phyloP scores from a whole-genome alignment of 208 protist genomes.

The Crithidia brevicula region DNA sequence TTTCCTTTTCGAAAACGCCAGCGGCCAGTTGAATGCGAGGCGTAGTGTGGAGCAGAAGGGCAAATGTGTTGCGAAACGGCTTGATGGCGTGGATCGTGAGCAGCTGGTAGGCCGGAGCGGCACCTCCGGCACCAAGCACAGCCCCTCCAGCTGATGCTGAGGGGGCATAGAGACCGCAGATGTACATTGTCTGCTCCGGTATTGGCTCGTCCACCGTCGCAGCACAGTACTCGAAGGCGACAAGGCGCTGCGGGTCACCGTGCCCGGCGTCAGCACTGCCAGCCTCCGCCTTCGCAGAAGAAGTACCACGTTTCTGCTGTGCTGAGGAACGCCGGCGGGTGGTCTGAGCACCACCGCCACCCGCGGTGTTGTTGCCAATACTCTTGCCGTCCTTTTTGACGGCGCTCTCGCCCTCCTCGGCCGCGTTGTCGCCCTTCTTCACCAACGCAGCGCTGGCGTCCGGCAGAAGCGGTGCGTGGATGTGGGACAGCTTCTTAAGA shows the following conservation, averaged over 20 bases:
- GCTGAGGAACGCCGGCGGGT: background rate
- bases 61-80: slow-evolving; percentile 75
- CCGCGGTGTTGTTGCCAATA: background rate
- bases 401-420: background rate
- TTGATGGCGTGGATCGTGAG: slow-evolving; percentile 67
- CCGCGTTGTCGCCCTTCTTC: background rate
- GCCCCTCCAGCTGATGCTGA: background rate
- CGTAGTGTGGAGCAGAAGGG: slow-evolving; percentile 68
- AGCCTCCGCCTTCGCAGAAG: background rate
- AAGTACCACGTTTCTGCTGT: background rate
- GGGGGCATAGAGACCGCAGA: slow-evolving; percentile 31
- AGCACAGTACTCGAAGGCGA: slow-evolving; percentile 30
- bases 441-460: background rate
- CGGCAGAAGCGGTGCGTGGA: slow-evolving; percentile 12
- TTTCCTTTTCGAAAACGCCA: slow-evolving; percentile 52
- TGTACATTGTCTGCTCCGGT: slow-evolving; percentile 22
- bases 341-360: background rate
- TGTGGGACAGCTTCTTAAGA: slow-evolving; percentile 24
- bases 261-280: background rate
- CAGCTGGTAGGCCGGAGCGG: slow-evolving; percentile 45
- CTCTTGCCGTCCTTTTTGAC: slow-evolving; percentile 1
- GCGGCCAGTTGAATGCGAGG: slow-evolving; percentile 37
- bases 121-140: background rate
- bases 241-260: slow-evolving; percentile 7
- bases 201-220: slow-evolving; percentile 31